These are phyloP conservation scores for Cercospora sojina DNA, from an alignment of 2,329 filamentous ascomycete species.

Conservation along the genomic window DNA sequence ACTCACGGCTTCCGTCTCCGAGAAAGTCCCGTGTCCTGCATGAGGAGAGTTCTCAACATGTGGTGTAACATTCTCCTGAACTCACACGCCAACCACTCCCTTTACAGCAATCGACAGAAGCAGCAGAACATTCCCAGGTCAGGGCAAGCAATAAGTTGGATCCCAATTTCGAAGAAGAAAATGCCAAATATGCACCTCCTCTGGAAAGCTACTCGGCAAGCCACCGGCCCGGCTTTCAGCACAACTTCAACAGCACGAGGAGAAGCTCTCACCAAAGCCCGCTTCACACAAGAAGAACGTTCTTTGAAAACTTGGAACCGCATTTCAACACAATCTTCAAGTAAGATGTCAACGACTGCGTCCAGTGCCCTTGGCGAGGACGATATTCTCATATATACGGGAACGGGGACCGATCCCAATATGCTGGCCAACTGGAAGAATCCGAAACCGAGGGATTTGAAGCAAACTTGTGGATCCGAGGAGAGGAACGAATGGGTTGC, in stretches of 20 bases:
- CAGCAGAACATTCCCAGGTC: neutral
- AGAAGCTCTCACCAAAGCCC: slow-evolving; percentile 7
- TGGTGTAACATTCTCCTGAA: neutral
- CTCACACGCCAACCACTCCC: neutral
- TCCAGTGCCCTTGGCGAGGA: neutral
- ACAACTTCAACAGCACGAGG: slow-evolving; percentile 7
- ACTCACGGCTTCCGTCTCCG: slow-evolving; percentile 3
- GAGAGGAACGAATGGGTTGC: slow-evolving; percentile 5
- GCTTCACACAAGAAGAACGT: slow-evolving; percentile 7
- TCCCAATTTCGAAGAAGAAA: neutral
- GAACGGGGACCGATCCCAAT: neutral
- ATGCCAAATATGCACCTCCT: slow-evolving; percentile 6
- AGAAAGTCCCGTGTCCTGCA: neutral
- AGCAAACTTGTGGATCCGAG: slow-evolving; percentile 3
- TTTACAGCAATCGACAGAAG: neutral
- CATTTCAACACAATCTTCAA: slow-evolving; percentile 2
- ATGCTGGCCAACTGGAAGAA: slow-evolving; percentile 10
- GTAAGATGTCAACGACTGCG: slow-evolving; percentile 4
- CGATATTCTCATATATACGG: neutral
- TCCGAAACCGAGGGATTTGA: slow-evolving; percentile 1
- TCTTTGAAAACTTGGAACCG: neutral
- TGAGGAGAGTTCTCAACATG: slow-evolving; percentile 3
- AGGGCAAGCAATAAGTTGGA: neutral
- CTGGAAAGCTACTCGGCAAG: slow-evolving; percentile 13
- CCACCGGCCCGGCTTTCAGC: slow-evolving; percentile 12